phyloP scores from a whole-genome alignment of 2,329 filamentous ascomycete genomes.

The Lecanicillium sp. region DNA sequence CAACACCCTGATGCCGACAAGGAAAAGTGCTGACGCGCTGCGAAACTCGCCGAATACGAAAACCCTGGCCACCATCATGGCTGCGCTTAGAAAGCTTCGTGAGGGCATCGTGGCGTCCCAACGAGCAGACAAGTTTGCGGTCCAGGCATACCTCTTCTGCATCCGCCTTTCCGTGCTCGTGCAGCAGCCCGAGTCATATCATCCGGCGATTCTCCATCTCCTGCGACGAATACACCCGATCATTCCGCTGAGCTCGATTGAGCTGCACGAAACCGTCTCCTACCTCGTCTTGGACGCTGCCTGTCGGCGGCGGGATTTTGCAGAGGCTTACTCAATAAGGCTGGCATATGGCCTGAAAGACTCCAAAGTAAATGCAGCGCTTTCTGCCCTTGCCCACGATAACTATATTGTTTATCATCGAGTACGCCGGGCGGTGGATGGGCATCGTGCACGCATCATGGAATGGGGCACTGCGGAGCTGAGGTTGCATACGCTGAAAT shows the following conservation, averaged over 20 bases:
- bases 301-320: constrained; percentile 70
- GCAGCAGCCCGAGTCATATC: constrained; percentile 79
- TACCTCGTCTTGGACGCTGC: constrained; percentile 85
- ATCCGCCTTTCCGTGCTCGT: constrained; percentile 77
- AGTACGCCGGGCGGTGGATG: constrained; percentile 65
- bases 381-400: constrained; percentile 67
- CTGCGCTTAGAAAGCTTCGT: constrained; percentile 83
- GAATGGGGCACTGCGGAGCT: constrained; percentile 73
- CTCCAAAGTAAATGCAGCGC: constrained; percentile 57
- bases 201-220: constrained; percentile 76
- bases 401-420: constrained; percentile 77
- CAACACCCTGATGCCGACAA: constrained; percentile 4
- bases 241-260: constrained; percentile 60
- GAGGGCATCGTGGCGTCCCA: constrained; percentile 79
- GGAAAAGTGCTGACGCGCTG: constrained; percentile 7
- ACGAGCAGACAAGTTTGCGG: constrained; percentile 71
- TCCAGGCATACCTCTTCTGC: constrained; percentile 87
- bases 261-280: constrained; percentile 69
- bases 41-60: constrained; percentile 36
- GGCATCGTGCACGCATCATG: constrained; percentile 71
- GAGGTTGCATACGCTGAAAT: constrained; percentile 72
- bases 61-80: constrained; percentile 66
- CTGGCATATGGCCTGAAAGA: constrained; percentile 55
- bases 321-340: constrained; percentile 63
- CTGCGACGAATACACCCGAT: constrained; percentile 62